Evolutionary conservation across 495 filamentous ascomycete species (phyloP).

Genomic region (Penicillium desertorum): DNA sequence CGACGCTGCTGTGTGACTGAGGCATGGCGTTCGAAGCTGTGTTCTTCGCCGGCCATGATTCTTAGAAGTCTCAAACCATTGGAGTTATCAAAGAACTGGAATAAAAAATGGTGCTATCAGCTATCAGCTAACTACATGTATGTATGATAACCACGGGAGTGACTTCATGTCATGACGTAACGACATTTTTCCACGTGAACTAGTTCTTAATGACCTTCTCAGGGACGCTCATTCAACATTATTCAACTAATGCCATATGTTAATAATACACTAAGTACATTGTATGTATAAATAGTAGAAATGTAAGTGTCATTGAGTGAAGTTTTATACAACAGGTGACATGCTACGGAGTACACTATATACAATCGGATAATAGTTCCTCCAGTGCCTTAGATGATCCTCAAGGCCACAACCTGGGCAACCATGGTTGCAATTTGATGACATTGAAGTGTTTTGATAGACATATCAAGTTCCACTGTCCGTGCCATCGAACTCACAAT

Average conservation of each 20-base stretch:
- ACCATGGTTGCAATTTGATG: constrained; percentile 6
- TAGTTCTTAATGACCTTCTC: neutral
- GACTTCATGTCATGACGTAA: constrained; percentile 16
- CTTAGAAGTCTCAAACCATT: neutral
- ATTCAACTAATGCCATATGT: neutral
- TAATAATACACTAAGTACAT: neutral
- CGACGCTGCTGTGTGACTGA: constrained; percentile 38
- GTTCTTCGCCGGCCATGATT: constrained; percentile 15
- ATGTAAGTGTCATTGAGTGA: neutral
- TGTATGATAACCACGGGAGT: neutral
- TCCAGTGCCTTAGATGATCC: neutral
- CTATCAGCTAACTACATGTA: neutral
- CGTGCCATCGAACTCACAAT: neutral
- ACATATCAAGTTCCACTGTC: neutral
- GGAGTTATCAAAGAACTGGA: neutral
- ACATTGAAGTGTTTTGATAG: neutral
- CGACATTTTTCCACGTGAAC: neutral
- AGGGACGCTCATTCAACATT: neutral
- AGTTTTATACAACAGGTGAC: neutral
- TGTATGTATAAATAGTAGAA: neutral
- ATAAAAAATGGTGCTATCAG: neutral
- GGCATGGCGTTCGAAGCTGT: constrained; percentile 31
- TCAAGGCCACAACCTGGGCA: constrained; percentile 11
- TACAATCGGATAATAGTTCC: neutral
- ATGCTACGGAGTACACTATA: neutral